These are phyloP conservation scores for Amanita pallidorosea DNA, from an alignment of 768 basidiomycete genomes.

Conservation along the genomic window DNA sequence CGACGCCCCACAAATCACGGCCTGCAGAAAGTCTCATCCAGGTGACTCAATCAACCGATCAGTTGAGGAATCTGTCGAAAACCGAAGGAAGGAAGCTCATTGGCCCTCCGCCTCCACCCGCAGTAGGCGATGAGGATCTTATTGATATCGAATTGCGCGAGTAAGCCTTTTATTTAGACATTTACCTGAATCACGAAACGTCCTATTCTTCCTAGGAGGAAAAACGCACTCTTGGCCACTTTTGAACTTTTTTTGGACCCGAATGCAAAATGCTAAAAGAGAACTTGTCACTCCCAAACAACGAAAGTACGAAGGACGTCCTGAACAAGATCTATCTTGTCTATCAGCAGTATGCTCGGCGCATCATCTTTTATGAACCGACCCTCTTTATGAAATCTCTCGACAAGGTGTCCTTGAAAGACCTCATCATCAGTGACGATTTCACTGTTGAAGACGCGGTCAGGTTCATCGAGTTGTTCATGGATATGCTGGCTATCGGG, in stretches of 20 bases:
- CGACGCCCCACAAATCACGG: neutral
- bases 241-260: neutral
- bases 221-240: neutral
- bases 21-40: neutral
- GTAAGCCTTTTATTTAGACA: neutral
- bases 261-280: neutral
- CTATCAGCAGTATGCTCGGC: slow-evolving; percentile 15
- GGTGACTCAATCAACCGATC: neutral
- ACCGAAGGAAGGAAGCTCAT: neutral
- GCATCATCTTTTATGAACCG: slow-evolving; percentile 19
- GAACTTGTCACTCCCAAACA: neutral
- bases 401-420: slow-evolving; percentile 20
- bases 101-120: neutral
- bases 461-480: slow-evolving; percentile 3
- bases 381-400: slow-evolving; percentile 16
- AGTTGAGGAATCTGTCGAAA: neutral
- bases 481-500: neutral
- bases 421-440: slow-evolving; percentile 20
- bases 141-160: neutral
- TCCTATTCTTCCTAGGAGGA: neutral
- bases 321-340: neutral
- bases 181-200: neutral
- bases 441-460: slow-evolving; percentile 15
- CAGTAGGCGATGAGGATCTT: neutral
- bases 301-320: neutral